A percentile compares a stretch with the other conserved stretches of the same genome.
Conservation (phyloP, 257 asterid species). For the Penstemon eatonii region DNA sequence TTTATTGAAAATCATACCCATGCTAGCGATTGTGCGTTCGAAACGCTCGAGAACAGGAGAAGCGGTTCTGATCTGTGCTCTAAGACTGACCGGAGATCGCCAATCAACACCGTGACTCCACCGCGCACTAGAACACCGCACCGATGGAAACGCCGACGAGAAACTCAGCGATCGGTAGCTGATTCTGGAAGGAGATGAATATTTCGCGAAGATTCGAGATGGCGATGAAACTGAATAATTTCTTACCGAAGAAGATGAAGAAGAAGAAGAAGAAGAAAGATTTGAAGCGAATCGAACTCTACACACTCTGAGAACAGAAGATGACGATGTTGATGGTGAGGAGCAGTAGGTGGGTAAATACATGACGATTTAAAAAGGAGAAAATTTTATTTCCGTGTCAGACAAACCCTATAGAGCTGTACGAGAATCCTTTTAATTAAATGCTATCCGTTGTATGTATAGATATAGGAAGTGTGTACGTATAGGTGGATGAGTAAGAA, state of each 20-base stretch:
- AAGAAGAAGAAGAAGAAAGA: slow-evolving; percentile 27
- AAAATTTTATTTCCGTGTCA: slow-evolving; percentile 2
- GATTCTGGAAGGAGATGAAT: slow-evolving; percentile 27
- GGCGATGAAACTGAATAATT: slow-evolving; percentile 23
- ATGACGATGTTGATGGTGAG: slow-evolving; percentile 37
- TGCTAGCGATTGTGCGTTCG: slow-evolving; percentile 58
- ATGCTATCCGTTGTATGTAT: too few relatives aligned
- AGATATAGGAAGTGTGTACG: neutral
- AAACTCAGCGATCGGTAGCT: slow-evolving; percentile 31
- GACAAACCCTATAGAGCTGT: neutral
- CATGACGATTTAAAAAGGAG: slow-evolving; percentile 37
- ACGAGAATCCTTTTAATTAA: too few relatives aligned
- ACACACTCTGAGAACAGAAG: slow-evolving; percentile 47
- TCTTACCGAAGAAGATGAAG: too few relatives aligned
- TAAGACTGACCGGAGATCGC: slow-evolving; percentile 50
- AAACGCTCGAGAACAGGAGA: slow-evolving; percentile 53
- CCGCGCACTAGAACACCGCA: slow-evolving; percentile 40
- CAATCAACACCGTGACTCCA: slow-evolving; percentile 56
- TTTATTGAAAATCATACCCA: slow-evolving; percentile 49
- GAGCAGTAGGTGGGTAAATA: slow-evolving; percentile 45
- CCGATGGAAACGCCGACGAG: neutral
- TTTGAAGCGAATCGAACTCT: slow-evolving; percentile 47
- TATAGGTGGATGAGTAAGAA: neutral
- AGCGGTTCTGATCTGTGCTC: slow-evolving; percentile 58
- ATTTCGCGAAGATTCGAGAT: slow-evolving; percentile 19